Base-by-base conservation (phyloP, 225 moss, liverwort and hornwort genomes). In the Physcomitrium patens region DNA sequence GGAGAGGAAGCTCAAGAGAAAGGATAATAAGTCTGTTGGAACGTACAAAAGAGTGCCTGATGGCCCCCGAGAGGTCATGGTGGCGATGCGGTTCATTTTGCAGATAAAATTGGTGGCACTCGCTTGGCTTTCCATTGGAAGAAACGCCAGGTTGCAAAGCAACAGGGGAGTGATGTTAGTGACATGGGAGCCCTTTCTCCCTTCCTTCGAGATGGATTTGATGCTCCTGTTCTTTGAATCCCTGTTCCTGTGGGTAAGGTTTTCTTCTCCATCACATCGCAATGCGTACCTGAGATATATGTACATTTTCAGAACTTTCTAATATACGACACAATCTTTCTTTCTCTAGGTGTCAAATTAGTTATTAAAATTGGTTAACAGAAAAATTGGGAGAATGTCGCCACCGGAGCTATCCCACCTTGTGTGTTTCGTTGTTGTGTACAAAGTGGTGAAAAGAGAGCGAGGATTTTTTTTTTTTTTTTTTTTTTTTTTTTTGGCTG, bases 11-110 rank as follows among this genome's bases (percentile, higher is more conserved):
- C 9, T 14, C 48, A 48, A 10, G 10, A 1, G 10, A 10, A 48
- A 10, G 48, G 10, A 14, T 10, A 48, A 3, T 48, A 48, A 48
- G 14, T 10, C 54, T 66, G 79, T 68, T 11, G 86, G 84, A 15
- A 50, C 82, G n/a, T 66, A 84, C 24, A 88, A 86, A 73, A 82
- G 86, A 76, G 72, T 67, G 26, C 27, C 81, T 2, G 91, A 89
- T 68, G 89, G 91, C 3, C 89, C 12, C 76, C 84, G 84, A 88
- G 91, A 42, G 89, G 91, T 28, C 82, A 91, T 67, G 91, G 91
- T n/a, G 88, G 86, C 60, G 91, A 91, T 64, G 89, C 89, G 11
- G 56, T 85, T 55, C 68, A 89, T 11, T 70, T 88, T 17, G 89
- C 91, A 22, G 89, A 89, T 42, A 84, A 91, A 60, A 81, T 2